Evolutionary conservation across 2,329 filamentous ascomycete species (phyloP).

Genomic region (Arthrobotrys pseudoclavata): DNA sequence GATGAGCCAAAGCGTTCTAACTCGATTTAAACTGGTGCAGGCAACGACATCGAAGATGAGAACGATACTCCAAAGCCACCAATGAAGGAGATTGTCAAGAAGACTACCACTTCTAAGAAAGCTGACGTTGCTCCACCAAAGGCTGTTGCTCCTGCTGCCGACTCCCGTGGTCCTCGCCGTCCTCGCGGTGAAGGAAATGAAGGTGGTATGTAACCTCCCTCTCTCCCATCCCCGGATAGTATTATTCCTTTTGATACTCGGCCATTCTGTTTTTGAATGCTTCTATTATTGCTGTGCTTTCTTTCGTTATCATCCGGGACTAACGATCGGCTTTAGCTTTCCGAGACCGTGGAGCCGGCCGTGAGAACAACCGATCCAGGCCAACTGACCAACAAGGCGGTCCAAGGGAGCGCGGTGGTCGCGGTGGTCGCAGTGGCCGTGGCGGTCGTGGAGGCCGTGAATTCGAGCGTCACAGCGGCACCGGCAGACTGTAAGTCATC

Average conservation of each 20-base stretch:
- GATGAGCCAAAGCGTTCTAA: slow-evolving; percentile 41
- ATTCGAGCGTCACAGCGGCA: slow-evolving; percentile 69
- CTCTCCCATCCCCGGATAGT: neutral
- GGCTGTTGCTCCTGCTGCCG: slow-evolving; percentile 46
- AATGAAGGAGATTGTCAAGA: slow-evolving; percentile 90
- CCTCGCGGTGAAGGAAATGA: slow-evolving; percentile 63
- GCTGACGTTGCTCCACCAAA: slow-evolving; percentile 75
- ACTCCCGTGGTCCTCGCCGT: slow-evolving; percentile 57
- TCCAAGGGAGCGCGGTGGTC: slow-evolving; percentile 65
- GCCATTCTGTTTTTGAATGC: neutral
- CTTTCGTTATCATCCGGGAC: slow-evolving; percentile 48
- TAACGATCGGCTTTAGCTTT: slow-evolving; percentile 73
- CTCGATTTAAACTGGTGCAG: slow-evolving; percentile 65
- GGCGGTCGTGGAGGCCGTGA: slow-evolving; percentile 70
- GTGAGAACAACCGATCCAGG: slow-evolving; percentile 84
- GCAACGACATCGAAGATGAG: slow-evolving; percentile 80
- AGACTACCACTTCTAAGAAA: slow-evolving; percentile 81
- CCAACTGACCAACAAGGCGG: slow-evolving; percentile 77
- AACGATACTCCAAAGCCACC: slow-evolving; percentile 78
- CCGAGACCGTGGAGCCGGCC: slow-evolving; percentile 87
- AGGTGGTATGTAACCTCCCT: slow-evolving; percentile 57
- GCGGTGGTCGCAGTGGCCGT: slow-evolving; percentile 66
- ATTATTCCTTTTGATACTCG: neutral
- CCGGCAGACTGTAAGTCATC: slow-evolving; percentile 62
- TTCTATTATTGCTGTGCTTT: slow-evolving; percentile 3